phyloP scores from a whole-genome alignment of 2,329 filamentous ascomycete genomes.

The Chaetomiaceae sp. region DNA sequence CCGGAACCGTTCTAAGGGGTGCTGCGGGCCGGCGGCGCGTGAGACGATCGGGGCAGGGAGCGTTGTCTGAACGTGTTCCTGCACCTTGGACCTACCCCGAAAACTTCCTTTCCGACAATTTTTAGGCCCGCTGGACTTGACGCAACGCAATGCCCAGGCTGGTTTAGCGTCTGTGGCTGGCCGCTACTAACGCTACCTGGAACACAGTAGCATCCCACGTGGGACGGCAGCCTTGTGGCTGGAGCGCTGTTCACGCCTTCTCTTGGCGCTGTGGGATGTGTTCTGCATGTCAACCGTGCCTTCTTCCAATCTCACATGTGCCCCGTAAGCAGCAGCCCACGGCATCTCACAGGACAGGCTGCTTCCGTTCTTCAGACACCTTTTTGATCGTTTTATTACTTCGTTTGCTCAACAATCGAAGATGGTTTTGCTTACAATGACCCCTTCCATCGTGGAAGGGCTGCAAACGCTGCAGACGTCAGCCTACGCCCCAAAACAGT shows the following conservation, averaged over 20 bases:
- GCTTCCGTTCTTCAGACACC: neutral
- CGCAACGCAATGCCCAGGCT: no score
- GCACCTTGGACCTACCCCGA: constrained; percentile 21
- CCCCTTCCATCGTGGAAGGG: constrained; percentile 58
- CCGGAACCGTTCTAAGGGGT: constrained; percentile 2
- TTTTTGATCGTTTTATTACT: neutral
- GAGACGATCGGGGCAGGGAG: constrained; percentile 1
- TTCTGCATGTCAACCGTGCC: no score
- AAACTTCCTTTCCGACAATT: constrained; percentile 23
- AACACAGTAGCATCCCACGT: neutral
- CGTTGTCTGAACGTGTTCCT: neutral
- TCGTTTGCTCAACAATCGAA: neutral
- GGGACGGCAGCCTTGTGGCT: constrained; percentile 7
- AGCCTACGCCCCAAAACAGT: constrained; percentile 3
- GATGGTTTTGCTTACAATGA: constrained; percentile 79
- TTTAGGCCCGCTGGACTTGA: no score
- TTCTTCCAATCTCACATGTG: no score
- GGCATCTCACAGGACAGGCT: no score
- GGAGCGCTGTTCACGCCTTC: neutral
- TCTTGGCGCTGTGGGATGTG: no score
- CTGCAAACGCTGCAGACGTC: constrained; percentile 35
- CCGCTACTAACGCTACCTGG: no score
- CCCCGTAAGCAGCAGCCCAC: no score
- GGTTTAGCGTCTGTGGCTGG: neutral
- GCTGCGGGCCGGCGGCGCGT: constrained; percentile 6